Conservation (phyloP, 108 stramenopile species). For the Nannochloropsis salina region DNA sequence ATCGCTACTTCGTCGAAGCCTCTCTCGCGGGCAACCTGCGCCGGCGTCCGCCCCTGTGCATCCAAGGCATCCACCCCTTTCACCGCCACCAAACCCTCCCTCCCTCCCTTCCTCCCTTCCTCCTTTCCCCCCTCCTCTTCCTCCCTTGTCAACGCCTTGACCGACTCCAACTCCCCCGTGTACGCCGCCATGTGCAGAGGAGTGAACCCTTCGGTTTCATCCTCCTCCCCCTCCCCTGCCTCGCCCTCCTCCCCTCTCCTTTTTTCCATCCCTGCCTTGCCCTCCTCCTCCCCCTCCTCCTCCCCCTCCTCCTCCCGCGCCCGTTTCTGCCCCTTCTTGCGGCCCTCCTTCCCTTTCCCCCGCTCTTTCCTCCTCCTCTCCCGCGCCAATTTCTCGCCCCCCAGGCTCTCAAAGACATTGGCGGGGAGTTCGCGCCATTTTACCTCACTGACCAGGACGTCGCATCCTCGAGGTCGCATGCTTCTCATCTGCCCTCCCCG, state of each 20-base stretch:
- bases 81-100: background rate
- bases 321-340: background rate
- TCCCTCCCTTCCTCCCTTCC: conserved; percentile 19
- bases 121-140: background rate
- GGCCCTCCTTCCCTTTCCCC: background rate
- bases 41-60: background rate
- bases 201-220: background rate
- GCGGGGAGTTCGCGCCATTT: background rate
- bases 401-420: background rate
- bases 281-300: background rate
- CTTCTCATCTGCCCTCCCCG: background rate
- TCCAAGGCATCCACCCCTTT: background rate
- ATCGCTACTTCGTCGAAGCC: background rate
- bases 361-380: conserved; percentile 10
- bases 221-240: background rate
- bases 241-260: conserved; percentile 7
- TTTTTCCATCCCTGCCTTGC: background rate
- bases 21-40: background rate
- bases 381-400: conserved; percentile 3
- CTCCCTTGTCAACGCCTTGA: background rate
- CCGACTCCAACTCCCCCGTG: background rate
- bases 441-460: background rate
- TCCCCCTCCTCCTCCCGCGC: background rate
- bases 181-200: conserved; percentile 1
- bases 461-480: background rate